These are phyloP conservation scores for Helicostylum pulchrum DNA, from an alignment of 192 early-diverging fungal genomes.

Conservation along the genomic window DNA sequence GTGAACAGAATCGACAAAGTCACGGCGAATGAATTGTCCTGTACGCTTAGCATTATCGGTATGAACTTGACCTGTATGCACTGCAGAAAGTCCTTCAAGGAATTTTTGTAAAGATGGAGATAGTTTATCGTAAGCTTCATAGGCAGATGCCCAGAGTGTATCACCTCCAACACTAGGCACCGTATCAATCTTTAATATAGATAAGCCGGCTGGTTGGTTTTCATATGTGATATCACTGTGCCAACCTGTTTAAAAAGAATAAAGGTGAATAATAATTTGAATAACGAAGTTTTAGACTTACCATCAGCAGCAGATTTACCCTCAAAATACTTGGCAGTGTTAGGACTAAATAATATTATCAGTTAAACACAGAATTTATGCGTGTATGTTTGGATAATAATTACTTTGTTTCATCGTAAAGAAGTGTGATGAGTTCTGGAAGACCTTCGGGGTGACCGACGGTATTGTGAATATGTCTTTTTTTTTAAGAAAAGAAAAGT, in stretches of 20 bases:
- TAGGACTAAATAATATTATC: not conserved
- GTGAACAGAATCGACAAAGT: conserved; percentile 17
- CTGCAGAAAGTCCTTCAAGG: conserved; percentile 59
- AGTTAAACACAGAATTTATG: not conserved
- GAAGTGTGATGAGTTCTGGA: conserved; percentile 20
- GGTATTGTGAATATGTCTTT: conserved; percentile 27
- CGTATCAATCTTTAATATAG: conserved; percentile 50
- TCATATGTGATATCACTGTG: conserved; percentile 60
- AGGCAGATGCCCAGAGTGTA: conserved; percentile 56
- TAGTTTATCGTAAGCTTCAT: conserved; percentile 60
- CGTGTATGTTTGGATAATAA: not conserved
- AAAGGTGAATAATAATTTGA: not conserved
- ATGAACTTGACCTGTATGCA: conserved; percentile 39
- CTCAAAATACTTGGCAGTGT: not conserved
- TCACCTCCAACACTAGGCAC: conserved; percentile 51
- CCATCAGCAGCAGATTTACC: not conserved
- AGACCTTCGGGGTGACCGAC: conserved; percentile 24
- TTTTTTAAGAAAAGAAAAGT: conserved; percentile 2
- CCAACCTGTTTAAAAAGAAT: conserved; percentile 28
- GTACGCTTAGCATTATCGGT: conserved; percentile 8
- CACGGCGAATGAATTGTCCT: conserved; percentile 24
- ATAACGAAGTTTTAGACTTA: not conserved
- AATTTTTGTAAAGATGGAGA: conserved; percentile 52
- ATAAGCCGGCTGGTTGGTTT: conserved; percentile 47
- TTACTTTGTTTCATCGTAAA: conserved; percentile 12